Base-by-base conservation (phyloP, 208 protist species). In the Acanthamoeba lenticulata region DNA sequence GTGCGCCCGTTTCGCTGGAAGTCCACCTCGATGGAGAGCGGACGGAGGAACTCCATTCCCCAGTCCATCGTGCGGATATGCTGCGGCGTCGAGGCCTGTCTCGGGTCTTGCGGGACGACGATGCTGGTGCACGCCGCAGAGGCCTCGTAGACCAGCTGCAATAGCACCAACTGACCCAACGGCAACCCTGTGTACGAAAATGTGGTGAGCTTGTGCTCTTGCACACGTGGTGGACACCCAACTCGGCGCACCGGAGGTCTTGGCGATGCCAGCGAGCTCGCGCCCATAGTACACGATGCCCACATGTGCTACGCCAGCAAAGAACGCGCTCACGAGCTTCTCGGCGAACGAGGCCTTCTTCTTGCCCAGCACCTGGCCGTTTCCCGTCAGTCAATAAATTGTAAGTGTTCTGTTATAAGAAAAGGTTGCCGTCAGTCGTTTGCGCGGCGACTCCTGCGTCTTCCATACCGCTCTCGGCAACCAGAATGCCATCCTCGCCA, bases 51-150 rank as follows among this genome's bases (percentile, higher is more conserved):
- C 2, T 86, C 79, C 89, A 95, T 83, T 7, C 93, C 94, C 94
- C 94, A 95, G 81, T 95, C 94, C 94, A 95, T 95, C 4, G 94
- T 94, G 49, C 93, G 85, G 47, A 60, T 83, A 49, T 93, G 79
- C 21, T 85, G 29, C 9, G 89, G 89, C 32, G 15, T 45, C n/a
- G 38, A 44, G 57, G 72, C 81, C 57, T 92, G 38, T 17, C 1
- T 15, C 5, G 72, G 65, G 85, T 72, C 57, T 3, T 94, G 42
- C 4, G 34, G 32, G 13, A 90, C 77, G 44, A 95, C 67, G 79
- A 95, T 90, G 24, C 38, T 69, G 4, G 94, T 95, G 45, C 94
- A 95, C 44, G 86, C 77, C 0, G 94, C 94, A 36, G 62, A 83
- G 0, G 85, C 79, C 72, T 95, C 94, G 52, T 95, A 95, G 11